These are phyloP conservation scores for Kluyveromyces sp. DNA, from an alignment of 1,139 yeast genomes.

Conservation along the genomic window DNA sequence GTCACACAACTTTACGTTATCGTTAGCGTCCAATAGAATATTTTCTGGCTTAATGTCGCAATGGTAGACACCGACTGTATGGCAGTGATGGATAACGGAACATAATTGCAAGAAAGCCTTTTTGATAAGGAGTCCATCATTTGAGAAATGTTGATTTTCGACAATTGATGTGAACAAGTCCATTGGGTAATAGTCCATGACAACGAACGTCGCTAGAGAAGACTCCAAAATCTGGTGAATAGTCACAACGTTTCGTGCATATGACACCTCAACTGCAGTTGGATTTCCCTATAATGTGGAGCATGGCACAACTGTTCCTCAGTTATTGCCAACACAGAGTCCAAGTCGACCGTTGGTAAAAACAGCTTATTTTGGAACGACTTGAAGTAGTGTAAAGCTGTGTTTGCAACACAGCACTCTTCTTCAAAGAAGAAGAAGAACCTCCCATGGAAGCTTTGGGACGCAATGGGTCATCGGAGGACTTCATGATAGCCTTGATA, in stretches of 20 bases:
- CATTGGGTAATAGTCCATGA: slow-evolving; percentile 77
- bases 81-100: slow-evolving; percentile 67
- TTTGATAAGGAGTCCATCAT: slow-evolving; percentile 42
- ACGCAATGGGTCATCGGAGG: slow-evolving; percentile 15
- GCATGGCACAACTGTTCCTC: slow-evolving; percentile 20
- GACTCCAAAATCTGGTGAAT: slow-evolving; percentile 63
- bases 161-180: slow-evolving; percentile 79
- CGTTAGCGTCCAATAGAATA: slow-evolving; percentile 56
- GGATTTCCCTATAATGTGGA: slow-evolving; percentile 48
- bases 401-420: slow-evolving; percentile 21
- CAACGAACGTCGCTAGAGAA: slow-evolving; percentile 52
- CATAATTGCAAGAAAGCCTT: slow-evolving; percentile 68
- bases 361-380: slow-evolving; percentile 21
- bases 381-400: slow-evolving; percentile 24
- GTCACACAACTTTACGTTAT: slow-evolving; percentile 62
- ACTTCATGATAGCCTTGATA: slow-evolving; percentile 63
- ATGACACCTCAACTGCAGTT: slow-evolving; percentile 67
- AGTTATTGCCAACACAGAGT: slow-evolving; percentile 19
- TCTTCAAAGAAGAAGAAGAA: slow-evolving; percentile 11
- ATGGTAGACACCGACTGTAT: slow-evolving; percentile 60
- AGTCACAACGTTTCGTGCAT: slow-evolving; percentile 71
- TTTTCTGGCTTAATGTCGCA: slow-evolving; percentile 93
- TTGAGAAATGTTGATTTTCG: slow-evolving; percentile 40
- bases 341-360: slow-evolving; percentile 27
- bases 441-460: neutral